phyloP scores from a whole-genome alignment of 352 stramenopile genomes.

The Phytopythium delawarense region DNA sequence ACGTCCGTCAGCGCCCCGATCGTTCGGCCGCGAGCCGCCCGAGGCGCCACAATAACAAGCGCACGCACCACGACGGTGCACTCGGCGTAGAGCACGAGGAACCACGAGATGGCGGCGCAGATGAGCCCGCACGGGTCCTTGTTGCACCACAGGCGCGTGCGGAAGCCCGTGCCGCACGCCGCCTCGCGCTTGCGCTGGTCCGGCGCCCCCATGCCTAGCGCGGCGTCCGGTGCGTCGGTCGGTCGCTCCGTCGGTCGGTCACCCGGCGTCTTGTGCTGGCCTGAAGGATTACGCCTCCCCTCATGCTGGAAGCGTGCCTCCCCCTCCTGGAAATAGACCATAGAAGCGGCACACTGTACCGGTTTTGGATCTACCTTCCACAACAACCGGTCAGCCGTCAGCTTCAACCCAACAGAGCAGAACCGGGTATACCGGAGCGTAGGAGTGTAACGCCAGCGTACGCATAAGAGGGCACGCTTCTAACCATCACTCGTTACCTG shows the following conservation, averaged over 20 bases:
- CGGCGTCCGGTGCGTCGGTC: background rate
- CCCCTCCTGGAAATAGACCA: background rate
- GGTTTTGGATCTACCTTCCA: background rate
- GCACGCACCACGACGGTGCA: conserved; percentile 81
- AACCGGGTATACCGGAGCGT: too few relatives aligned
- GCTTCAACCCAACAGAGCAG: too few relatives aligned
- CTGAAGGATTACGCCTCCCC: background rate
- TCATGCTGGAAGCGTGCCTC: background rate
- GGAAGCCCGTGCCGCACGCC: conserved; percentile 75
- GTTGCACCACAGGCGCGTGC: conserved; percentile 88
- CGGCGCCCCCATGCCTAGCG: conserved; percentile 27
- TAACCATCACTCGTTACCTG: conserved; percentile 16
- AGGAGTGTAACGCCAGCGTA: background rate
- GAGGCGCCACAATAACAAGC: background rate
- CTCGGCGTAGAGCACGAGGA: conserved; percentile 89
- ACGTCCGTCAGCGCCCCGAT: background rate
- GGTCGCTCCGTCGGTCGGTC: background rate
- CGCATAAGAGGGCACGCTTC: background rate
- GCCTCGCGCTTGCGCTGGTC: conserved; percentile 43
- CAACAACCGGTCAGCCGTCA: background rate
- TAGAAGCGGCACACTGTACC: background rate
- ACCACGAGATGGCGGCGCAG: conserved; percentile 88
- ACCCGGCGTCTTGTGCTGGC: background rate
- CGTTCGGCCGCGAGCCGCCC: background rate
- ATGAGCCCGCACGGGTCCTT: conserved; percentile 89